Percentiles rank a stretch among this genome's conserved stretches.
Evolutionary conservation across 73 alveolate species (phyloP).

Genomic region (Stentor coeruleus): DNA sequence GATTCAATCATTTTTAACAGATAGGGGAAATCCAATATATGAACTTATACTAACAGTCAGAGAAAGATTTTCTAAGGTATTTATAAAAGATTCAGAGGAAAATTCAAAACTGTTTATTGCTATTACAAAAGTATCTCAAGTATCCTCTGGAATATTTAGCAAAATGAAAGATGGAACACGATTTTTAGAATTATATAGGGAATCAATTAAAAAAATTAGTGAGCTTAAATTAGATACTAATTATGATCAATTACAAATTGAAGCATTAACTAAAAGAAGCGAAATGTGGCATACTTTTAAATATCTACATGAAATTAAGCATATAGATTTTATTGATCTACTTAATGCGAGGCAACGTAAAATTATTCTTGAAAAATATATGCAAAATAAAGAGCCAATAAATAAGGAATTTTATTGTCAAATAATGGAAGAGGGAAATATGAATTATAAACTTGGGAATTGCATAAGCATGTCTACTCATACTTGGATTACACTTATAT

Average conservation of each 20-base stretch:
- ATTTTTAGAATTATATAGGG: neutral
- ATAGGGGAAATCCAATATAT: neutral
- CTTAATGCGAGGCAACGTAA: neutral
- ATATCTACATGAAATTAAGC: neutral
- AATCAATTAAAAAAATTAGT: too few relatives aligned
- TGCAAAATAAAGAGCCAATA: neutral
- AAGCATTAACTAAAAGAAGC: neutral
- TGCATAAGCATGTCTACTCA: neutral
- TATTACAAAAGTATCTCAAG: neutral
- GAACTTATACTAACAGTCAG: neutral
- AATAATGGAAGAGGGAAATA: neutral
- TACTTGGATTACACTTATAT: neutral
- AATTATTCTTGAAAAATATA: too few relatives aligned
- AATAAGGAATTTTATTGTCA: neutral
- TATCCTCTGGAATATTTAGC: neutral
- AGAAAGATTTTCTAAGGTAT: neutral
- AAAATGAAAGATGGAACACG: neutral
- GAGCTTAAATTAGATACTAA: too few relatives aligned
- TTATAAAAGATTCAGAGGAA: neutral
- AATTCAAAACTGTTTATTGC: too few relatives aligned
- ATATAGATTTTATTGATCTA: neutral
- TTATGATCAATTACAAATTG: neutral
- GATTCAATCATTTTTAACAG: neutral
- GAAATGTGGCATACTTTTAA: neutral
- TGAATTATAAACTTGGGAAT: neutral